Percentiles rank a stretch among this genome's conserved stretches.
Evolutionary conservation across 2,329 filamentous ascomycete species (phyloP).

Genomic region (Diaporthe amygdali): DNA sequence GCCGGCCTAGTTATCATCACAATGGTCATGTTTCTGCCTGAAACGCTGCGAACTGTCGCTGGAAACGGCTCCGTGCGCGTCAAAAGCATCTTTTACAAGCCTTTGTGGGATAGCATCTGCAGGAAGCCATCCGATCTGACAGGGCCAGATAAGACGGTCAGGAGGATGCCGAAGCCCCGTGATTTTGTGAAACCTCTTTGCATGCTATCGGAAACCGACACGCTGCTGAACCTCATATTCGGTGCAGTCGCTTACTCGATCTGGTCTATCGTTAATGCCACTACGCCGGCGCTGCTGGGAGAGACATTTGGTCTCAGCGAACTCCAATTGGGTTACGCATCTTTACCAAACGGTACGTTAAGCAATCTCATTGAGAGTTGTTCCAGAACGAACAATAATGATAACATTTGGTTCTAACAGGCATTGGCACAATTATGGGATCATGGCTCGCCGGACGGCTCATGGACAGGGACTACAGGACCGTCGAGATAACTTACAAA

Average conservation of each 20-base stretch:
- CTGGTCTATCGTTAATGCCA: constrained; percentile 41
- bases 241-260: constrained; percentile 40
- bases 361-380: too few species aligned
- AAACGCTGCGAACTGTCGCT: constrained; percentile 35
- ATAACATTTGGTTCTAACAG: constrained; percentile 31
- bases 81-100: constrained; percentile 25
- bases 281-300: constrained; percentile 38
- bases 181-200: constrained; percentile 34
- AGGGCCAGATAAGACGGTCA: not conserved
- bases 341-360: not conserved
- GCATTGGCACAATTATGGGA: constrained; percentile 37
- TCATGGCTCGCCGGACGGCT: constrained; percentile 35
- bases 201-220: constrained; percentile 37
- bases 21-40: constrained; percentile 32
- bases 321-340: not conserved
- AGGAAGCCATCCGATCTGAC: not conserved
- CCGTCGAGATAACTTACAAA: not conserved
- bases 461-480: constrained; percentile 35
- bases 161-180: not conserved
- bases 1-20: not conserved
- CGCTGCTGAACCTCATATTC: constrained; percentile 35
- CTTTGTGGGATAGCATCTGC: constrained; percentile 29
- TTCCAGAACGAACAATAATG: not conserved
- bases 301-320: constrained; percentile 27
- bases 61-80: constrained; percentile 34